Conservation (phyloP, 1,284 basidiomycete species). For the Fistulina hepatica region DNA sequence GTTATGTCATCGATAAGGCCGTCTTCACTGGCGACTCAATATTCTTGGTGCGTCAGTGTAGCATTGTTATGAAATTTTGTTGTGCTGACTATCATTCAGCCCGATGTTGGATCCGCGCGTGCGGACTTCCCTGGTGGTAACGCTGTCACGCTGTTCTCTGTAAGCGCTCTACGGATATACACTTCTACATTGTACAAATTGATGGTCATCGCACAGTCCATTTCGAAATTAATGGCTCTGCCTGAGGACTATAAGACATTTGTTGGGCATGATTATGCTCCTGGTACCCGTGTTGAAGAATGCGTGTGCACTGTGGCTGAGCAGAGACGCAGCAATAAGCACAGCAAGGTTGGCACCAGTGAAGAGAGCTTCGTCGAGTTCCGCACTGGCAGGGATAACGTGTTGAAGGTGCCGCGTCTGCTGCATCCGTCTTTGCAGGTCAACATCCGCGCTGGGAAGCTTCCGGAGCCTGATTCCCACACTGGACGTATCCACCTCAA, state of each 20-base stretch:
- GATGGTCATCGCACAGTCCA: constrained; percentile 21
- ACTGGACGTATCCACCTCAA: no score
- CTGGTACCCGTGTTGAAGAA: constrained; percentile 19
- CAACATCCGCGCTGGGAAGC: constrained; percentile 29
- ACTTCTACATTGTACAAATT: constrained; percentile 3
- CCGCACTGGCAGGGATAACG: constrained; percentile 25
- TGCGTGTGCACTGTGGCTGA: constrained; percentile 28
- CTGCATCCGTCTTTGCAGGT: constrained; percentile 31
- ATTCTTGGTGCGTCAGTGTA: constrained; percentile 24
- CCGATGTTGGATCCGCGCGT: constrained; percentile 31
- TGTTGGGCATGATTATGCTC: constrained; percentile 31
- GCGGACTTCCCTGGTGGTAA: constrained; percentile 32
- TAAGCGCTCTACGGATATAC: constrained; percentile 13
- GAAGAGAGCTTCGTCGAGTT: constrained; percentile 26
- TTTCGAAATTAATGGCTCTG: constrained; percentile 28
- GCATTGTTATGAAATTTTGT: neutral
- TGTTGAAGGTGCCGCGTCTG: constrained; percentile 25
- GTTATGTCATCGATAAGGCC: constrained; percentile 28
- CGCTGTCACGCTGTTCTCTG: constrained; percentile 26
- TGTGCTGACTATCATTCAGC: constrained; percentile 16
- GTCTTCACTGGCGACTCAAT: constrained; percentile 33
- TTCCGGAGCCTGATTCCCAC: constrained; percentile 25
- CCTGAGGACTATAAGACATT: constrained; percentile 28
- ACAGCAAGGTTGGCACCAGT: constrained; percentile 23
- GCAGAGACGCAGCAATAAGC: constrained; percentile 26